Evolutionary conservation across 2,329 filamentous ascomycete genomes (phyloP).

Genomic region (Claviceps fusiformis): DNA sequence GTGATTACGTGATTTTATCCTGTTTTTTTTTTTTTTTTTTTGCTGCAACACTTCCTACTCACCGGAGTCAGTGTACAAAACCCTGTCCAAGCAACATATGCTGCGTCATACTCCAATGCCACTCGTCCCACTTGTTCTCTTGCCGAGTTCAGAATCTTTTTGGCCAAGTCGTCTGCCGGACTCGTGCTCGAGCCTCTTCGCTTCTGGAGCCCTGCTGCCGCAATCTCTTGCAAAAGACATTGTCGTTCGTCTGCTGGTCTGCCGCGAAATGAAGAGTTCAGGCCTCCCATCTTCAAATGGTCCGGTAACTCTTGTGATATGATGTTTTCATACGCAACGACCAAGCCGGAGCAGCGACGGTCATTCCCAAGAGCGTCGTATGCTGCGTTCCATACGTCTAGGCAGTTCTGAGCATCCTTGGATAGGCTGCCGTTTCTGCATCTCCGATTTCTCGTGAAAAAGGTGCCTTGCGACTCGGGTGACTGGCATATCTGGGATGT

Average conservation of each 20-base stretch:
- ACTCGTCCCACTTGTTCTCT: slow-evolving; percentile 15
- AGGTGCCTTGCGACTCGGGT: not conserved
- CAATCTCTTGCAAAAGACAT: slow-evolving; percentile 17
- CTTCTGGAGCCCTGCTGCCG: slow-evolving; percentile 17
- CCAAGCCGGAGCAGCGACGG: slow-evolving; percentile 16
- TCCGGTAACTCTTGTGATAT: slow-evolving; percentile 22
- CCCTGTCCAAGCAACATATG: slow-evolving; percentile 22
- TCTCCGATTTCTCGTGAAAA: not conserved
- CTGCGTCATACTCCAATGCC: slow-evolving; percentile 14
- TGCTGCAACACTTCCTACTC: slow-evolving; percentile 2
- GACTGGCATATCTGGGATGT: not conserved
- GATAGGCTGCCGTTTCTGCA: not conserved
- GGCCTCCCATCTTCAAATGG: slow-evolving; percentile 15
- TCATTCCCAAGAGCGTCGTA: slow-evolving; percentile 20
- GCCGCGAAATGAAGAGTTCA: slow-evolving; percentile 13
- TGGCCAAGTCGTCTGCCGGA: slow-evolving; percentile 15
- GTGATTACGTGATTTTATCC: not conserved
- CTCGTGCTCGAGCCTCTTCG: slow-evolving; percentile 15
- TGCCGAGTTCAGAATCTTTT: slow-evolving; percentile 15
- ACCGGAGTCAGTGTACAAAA: slow-evolving; percentile 25
- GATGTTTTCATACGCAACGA: slow-evolving; percentile 23
- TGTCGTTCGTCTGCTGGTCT: slow-evolving; percentile 14
- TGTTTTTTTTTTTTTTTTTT: not conserved
- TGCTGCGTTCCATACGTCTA: slow-evolving; percentile 21
- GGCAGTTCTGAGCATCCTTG: slow-evolving; percentile 6